Conservation (phyloP, 2,329 filamentous ascomycete species). For the Hymenoscyphus repandus region DNA sequence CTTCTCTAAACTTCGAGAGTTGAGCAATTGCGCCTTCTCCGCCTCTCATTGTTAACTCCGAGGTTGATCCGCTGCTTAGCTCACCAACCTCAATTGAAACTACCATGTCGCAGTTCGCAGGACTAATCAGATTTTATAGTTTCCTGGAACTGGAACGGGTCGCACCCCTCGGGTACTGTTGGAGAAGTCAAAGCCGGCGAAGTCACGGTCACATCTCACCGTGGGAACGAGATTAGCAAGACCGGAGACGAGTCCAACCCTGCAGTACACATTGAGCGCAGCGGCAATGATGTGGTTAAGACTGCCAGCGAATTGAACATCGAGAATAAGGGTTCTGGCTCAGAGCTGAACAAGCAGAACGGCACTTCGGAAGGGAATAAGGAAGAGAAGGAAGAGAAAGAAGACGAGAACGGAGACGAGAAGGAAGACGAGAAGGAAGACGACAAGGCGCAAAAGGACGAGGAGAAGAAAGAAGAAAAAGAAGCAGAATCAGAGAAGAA, state of each 20-base stretch:
- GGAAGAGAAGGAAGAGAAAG: constrained; percentile 23
- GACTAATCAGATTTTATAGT: constrained; percentile 37
- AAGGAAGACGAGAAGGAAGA: constrained; percentile 22
- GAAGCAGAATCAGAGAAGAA: constrained; percentile 31
- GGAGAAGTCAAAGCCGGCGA: constrained; percentile 54
- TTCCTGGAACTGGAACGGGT: constrained; percentile 56
- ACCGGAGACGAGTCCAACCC: constrained; percentile 56
- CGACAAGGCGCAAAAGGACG: constrained; percentile 11
- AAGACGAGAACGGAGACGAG: constrained; percentile 35
- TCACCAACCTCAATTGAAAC: not conserved
- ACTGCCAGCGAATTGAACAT: constrained; percentile 54
- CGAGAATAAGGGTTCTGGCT: constrained; percentile 37
- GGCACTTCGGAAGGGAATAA: constrained; percentile 13
- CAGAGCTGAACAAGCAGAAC: constrained; percentile 23
- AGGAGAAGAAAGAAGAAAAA: constrained; percentile 11
- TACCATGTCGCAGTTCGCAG: not conserved
- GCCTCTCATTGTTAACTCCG: not conserved
- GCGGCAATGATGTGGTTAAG: constrained; percentile 62
- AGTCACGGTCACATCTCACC: constrained; percentile 54
- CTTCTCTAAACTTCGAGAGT: not conserved
- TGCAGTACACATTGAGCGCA: constrained; percentile 52
- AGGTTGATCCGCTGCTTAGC: not conserved
- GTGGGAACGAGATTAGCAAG: constrained; percentile 60
- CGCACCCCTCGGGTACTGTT: constrained; percentile 51
- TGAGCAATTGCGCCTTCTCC: too few relatives aligned